A percentile compares a stretch with the other conserved stretches of the same genome.
phyloP scores from a whole-genome alignment of 352 stramenopile genomes.

The Pythium aphanidermatum region DNA sequence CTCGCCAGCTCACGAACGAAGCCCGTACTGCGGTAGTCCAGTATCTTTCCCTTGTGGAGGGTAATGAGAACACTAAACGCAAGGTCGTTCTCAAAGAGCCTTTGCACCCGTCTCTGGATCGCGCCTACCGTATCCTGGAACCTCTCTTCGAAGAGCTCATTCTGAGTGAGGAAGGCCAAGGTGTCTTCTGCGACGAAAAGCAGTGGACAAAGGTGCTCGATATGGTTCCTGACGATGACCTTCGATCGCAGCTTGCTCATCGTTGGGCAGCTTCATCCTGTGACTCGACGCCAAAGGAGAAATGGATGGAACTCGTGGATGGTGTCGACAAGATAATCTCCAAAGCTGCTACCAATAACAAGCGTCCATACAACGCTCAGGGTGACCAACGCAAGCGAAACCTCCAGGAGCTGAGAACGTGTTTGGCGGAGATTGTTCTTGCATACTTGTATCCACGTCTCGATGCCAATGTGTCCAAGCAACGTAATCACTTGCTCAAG shows the following conservation, averaged over 20 bases:
- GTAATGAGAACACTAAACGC: constrained; percentile 81
- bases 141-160: constrained; percentile 92
- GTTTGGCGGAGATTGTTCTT: constrained; percentile 95
- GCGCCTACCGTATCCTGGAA: constrained; percentile 92
- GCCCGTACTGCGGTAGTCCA: constrained; percentile 94
- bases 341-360: constrained; percentile 47
- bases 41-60: constrained; percentile 94
- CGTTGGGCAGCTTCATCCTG: constrained; percentile 51
- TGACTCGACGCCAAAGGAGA: constrained; percentile 61
- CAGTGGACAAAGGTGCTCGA: constrained; percentile 90
- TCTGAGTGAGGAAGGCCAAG: constrained; percentile 88
- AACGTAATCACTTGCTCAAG: constrained; percentile 99
- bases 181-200: constrained; percentile 83
- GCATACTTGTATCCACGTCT: constrained; percentile 96
- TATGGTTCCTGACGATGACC: constrained; percentile 90
- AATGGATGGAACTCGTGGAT: constrained; percentile 86
- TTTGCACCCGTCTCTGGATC: constrained; percentile 93
- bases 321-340: constrained; percentile 57
- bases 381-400: constrained; percentile 62
- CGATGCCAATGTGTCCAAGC: constrained; percentile 99
- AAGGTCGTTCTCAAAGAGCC: constrained; percentile 90
- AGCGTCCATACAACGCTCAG: constrained; percentile 26
- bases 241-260: constrained; percentile 51
- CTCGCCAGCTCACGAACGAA: constrained; percentile 93
- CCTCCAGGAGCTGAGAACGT: constrained; percentile 73